Conservation (phyloP, 2,329 filamentous ascomycete genomes). For the Nemania sp. region DNA sequence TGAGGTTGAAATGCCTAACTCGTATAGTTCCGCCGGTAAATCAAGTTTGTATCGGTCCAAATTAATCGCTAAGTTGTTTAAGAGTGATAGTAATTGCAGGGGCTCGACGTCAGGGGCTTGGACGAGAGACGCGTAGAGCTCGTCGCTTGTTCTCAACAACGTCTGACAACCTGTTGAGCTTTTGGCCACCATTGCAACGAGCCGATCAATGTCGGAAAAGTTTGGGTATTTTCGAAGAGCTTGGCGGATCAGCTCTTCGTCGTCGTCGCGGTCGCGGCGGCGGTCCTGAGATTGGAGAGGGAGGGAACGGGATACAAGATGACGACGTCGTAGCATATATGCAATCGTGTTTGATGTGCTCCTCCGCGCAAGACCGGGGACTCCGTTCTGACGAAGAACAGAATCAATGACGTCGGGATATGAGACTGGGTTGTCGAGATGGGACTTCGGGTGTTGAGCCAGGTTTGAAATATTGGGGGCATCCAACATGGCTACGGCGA, state of each 20-base stretch:
- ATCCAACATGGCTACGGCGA: constrained; percentile 45
- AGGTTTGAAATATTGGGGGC: not conserved
- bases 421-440: not conserved
- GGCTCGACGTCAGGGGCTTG: constrained; percentile 24
- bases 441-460: not conserved
- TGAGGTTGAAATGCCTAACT: constrained; percentile 41
- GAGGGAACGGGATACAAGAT: constrained; percentile 3
- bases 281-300: not conserved
- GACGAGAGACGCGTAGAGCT: constrained; percentile 9
- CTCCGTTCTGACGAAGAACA: constrained; percentile 37
- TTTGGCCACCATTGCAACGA: constrained; percentile 30
- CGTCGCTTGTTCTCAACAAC: constrained; percentile 11
- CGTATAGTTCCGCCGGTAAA: constrained; percentile 39
- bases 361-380: constrained; percentile 31
- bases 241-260: constrained; percentile 3
- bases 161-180: constrained; percentile 28
- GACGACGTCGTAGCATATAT: constrained; percentile 39
- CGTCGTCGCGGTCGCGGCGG: not conserved
- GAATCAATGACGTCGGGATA: not conserved
- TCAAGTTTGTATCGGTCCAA: constrained; percentile 34
- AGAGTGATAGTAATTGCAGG: constrained; percentile 40
- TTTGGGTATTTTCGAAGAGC: constrained; percentile 19
- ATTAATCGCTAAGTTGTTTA: constrained; percentile 48
- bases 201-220: constrained; percentile 34
- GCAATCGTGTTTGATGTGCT: constrained; percentile 27